Percentiles rank a stretch among this genome's conserved stretches.
phyloP scores from a whole-genome alignment of 768 basidiomycete species.

The Hemileccinum impolitum region DNA sequence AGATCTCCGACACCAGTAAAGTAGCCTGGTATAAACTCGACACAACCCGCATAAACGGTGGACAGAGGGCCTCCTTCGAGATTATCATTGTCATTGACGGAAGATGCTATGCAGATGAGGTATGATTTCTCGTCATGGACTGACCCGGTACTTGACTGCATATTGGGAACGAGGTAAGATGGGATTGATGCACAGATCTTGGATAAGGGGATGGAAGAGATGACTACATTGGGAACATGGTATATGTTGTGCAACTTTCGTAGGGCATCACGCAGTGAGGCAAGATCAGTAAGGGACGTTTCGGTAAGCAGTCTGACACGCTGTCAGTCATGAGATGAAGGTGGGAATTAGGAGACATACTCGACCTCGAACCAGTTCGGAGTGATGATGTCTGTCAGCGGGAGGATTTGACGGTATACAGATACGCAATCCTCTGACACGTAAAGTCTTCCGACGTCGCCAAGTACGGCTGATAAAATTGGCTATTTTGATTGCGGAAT shows the following conservation, averaged over 20 bases:
- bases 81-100: conserved; percentile 29
- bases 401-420: conserved; percentile 74
- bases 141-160: not conserved
- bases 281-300: conserved; percentile 59
- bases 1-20: conserved; percentile 97
- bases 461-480: conserved; percentile 73
- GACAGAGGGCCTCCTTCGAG: conserved; percentile 26
- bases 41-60: conserved; percentile 61
- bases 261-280: conserved; percentile 67
- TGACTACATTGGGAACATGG: conserved; percentile 80
- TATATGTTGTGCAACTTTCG: conserved; percentile 71
- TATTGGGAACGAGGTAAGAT: conserved; percentile 34
- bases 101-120: conserved; percentile 82
- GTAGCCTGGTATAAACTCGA: conserved; percentile 84
- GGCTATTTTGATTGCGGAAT: not conserved
- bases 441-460: conserved; percentile 87
- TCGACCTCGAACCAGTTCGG: conserved; percentile 99
- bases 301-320: conserved; percentile 68
- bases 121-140: conserved; percentile 35
- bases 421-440: conserved; percentile 86
- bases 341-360: conserved; percentile 38
- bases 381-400: conserved; percentile 89
- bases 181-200: conserved; percentile 63
- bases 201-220: conserved; percentile 79
- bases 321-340: conserved; percentile 1